Percentiles rank a stretch among this genome's conserved stretches.
phyloP scores from a whole-genome alignment of 2,329 filamentous ascomycete genomes.

The Conoideocrella luteorostrata region DNA sequence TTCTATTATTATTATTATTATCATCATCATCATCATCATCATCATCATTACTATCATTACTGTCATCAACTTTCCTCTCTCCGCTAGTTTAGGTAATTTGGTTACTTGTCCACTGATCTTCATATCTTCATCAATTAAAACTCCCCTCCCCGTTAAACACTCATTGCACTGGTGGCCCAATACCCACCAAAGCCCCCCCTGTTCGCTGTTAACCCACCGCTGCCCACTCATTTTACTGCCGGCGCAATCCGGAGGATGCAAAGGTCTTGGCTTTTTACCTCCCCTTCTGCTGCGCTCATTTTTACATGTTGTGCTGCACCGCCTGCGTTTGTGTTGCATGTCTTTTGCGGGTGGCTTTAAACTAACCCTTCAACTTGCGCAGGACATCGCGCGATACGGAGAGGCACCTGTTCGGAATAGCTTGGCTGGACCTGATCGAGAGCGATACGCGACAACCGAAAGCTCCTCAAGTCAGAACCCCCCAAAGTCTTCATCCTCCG shows the following conservation, averaged over 20 bases:
- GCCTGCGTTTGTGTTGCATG: background rate
- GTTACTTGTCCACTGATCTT: conserved; percentile 2
- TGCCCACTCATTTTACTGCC: conserved; percentile 5
- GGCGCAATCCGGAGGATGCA: background rate
- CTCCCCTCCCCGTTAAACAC: background rate
- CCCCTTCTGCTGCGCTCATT: background rate
- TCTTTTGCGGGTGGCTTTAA: background rate
- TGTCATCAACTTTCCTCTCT: conserved; percentile 1
- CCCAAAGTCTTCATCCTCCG: conserved; percentile 57
- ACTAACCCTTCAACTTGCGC: conserved; percentile 7
- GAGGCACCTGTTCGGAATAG: conserved; percentile 70
- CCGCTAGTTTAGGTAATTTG: background rate
- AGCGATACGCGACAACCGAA: conserved; percentile 56
- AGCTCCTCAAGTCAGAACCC: conserved; percentile 38
- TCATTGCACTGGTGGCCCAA: background rate
- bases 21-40: too few relatives aligned
- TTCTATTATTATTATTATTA: conserved; percentile 16
- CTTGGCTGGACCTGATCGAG: conserved; percentile 62
- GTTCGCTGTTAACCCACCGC: conserved; percentile 1
- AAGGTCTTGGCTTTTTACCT: background rate
- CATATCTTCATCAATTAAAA: background rate
- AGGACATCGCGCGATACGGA: conserved; percentile 72
- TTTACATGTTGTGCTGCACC: background rate
- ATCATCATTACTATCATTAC: too few relatives aligned
- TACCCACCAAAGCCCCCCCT: background rate